Evolutionary conservation across 2,329 filamentous ascomycete genomes (phyloP), one percentile per base, ranked within the genome.

Genomic region (Cladosporium colombiae): DNA sequence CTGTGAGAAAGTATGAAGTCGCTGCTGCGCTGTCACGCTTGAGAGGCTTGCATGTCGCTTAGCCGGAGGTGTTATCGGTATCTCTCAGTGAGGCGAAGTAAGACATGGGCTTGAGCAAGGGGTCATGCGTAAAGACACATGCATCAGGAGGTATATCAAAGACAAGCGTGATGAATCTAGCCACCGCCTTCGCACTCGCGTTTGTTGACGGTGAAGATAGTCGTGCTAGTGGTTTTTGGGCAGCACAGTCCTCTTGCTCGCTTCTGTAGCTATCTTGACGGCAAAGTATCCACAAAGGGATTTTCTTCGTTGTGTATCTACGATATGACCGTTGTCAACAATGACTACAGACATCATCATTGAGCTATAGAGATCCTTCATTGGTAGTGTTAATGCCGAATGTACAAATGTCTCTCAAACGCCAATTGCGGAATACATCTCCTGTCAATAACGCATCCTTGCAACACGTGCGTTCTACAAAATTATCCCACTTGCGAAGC

Each of bases 1-100:
- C 71, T 49, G 68, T 74, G 35, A 71, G 75, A 33, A 68, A 62
- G 2, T 70, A 73, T 44, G 75, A 76, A 68, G 40, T 76, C 27
- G 73, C 70, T 46, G 74, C 73, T 53, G 74, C 73, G 8, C 57
- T 76, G 33, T 74, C 71, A 25, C 69, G 74, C 44, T 60, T 76
- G 33, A 69, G 74, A 25, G 73, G 73, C 5, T 52, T 70, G 50
- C 53, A 16, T 23, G 61, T 64, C n/a, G 56, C 55, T 52, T 64
- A 35, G 46, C 8, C 23, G n/a, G 40, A 4, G 8, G 3, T 46
- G 2, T 21, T 11, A 1, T 46, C n/a, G n/a, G 0, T 46, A 6
- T 21, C 40, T 46, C 13, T 13, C n/a, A 21, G 40, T 46, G 40
- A 46, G 40, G 40, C 40, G 40, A n/a, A 46, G 40, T 46, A 46